phyloP scores from a whole-genome alignment of 768 basidiomycete genomes.

The Podaxis sp. region DNA sequence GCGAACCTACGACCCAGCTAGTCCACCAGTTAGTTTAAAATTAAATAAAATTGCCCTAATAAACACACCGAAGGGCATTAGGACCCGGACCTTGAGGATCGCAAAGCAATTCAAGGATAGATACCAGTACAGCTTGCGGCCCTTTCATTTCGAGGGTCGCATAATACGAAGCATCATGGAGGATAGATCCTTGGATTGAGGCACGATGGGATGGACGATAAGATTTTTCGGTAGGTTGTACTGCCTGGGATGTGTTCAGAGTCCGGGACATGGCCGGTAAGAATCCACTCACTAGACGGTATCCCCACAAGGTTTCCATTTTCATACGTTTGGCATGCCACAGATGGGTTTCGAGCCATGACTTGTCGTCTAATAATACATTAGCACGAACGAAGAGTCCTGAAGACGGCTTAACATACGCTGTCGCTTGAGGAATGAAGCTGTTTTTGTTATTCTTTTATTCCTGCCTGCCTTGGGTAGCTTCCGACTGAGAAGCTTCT shows the following conservation, averaged over 20 bases:
- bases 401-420: slow-evolving; percentile 39
- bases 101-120: slow-evolving; percentile 53
- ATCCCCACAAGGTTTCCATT: slow-evolving; percentile 93
- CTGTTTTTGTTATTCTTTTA: slow-evolving; percentile 57
- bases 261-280: neutral
- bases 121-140: slow-evolving; percentile 50
- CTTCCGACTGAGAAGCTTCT: slow-evolving; percentile 38
- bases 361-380: slow-evolving; percentile 63
- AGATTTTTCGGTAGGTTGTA: slow-evolving; percentile 87
- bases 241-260: slow-evolving; percentile 49
- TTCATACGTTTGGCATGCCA: slow-evolving; percentile 98
- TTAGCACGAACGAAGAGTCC: neutral
- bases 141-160: slow-evolving; percentile 76
- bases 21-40: neutral
- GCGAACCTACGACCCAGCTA: slow-evolving; percentile 68
- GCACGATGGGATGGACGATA: slow-evolving; percentile 93
- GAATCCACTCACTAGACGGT: slow-evolving; percentile 61
- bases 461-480: slow-evolving; percentile 65
- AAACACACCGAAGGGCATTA: slow-evolving; percentile 56
- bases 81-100: slow-evolving; percentile 64
- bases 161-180: slow-evolving; percentile 90
- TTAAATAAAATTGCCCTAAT: neutral
- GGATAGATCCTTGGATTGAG: slow-evolving; percentile 76
- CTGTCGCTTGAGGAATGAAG: slow-evolving; percentile 69
- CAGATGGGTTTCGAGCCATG: slow-evolving; percentile 94